Evolutionary conservation across 345 rosid genomes (phyloP).

Genomic region (Hirschfeldia incana): DNA sequence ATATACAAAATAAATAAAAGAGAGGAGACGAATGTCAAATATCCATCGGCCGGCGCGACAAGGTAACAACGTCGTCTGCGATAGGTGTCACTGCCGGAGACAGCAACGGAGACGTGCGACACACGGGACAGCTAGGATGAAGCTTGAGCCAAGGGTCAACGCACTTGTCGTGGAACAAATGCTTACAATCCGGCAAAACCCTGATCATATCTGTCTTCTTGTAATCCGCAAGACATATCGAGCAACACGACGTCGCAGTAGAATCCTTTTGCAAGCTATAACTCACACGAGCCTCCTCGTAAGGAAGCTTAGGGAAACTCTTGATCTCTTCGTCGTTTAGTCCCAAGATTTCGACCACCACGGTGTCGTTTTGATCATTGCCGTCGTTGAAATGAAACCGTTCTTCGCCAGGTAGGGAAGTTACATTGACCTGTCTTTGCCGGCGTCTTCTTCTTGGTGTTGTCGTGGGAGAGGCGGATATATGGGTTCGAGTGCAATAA

Average conservation of each 20-base stretch:
- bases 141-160: conserved; percentile 77
- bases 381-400: background rate
- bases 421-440: conserved; percentile 22
- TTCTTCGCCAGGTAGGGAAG: conserved; percentile 7
- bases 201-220: conserved; percentile 54
- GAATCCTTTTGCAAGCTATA: conserved; percentile 45
- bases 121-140: conserved; percentile 75
- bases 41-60: conserved; percentile 36
- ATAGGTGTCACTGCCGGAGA: conserved; percentile 66
- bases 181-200: conserved; percentile 72
- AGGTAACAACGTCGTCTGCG: conserved; percentile 49
- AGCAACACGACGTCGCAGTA: conserved; percentile 57
- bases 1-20: background rate
- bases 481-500: conserved; percentile 41
- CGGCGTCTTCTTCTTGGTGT: conserved; percentile 15
- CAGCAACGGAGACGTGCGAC: conserved; percentile 71
- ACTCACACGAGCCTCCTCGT: conserved; percentile 56
- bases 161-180: conserved; percentile 68
- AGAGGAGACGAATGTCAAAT: conserved; percentile 12
- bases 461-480: conserved; percentile 29
- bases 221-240: conserved; percentile 86
- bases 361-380: conserved; percentile 19
- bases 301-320: conserved; percentile 68
- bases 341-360: conserved; percentile 49
- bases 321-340: conserved; percentile 64